A percentile compares a stretch with the other conserved stretches of the same genome.
Evolutionary conservation across 495 filamentous ascomycete genomes (phyloP).

Genomic region (Halenospora varia): DNA sequence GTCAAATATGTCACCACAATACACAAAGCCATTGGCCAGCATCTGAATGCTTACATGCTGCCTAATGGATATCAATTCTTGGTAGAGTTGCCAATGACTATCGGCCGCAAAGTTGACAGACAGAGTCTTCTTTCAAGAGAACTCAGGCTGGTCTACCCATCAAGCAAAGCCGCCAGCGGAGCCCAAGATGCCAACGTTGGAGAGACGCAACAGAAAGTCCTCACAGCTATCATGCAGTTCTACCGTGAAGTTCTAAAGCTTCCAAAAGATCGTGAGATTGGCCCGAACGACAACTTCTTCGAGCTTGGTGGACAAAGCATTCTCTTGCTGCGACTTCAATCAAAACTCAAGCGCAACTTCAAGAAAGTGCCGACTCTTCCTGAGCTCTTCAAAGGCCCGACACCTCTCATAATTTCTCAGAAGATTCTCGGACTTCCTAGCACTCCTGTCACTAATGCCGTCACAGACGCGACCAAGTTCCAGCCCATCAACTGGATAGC

Average conservation of each 20-base stretch:
- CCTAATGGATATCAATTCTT: constrained; percentile 29
- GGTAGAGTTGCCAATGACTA: constrained; percentile 24
- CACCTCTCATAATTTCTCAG: constrained; percentile 27
- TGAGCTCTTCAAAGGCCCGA: constrained; percentile 34
- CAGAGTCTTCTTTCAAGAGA: constrained; percentile 19
- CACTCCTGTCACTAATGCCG: constrained; percentile 1
- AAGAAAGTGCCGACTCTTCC: constrained; percentile 23
- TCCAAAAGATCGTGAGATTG: constrained; percentile 14
- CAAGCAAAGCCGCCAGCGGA: not conserved
- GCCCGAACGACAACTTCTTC: constrained; percentile 27
- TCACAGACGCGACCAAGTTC: constrained; percentile 10
- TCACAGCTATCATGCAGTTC: not conserved
- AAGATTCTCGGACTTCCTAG: constrained; percentile 13
- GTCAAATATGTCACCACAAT: constrained; percentile 13
- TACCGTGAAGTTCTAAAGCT: constrained; percentile 24
- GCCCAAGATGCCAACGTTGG: not conserved
- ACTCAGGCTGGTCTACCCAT: constrained; percentile 22
- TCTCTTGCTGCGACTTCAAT: constrained; percentile 26
- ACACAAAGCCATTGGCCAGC: constrained; percentile 17
- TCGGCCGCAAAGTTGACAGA: constrained; percentile 29
- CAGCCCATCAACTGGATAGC: constrained; percentile 28
- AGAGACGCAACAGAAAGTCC: constrained; percentile 9
- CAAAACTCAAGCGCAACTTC: constrained; percentile 24
- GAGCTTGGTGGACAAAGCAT: constrained; percentile 18
- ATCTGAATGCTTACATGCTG: constrained; percentile 30